phyloP scores from a whole-genome alignment of 495 filamentous ascomycete genomes.

The Aspergillus affinis region DNA sequence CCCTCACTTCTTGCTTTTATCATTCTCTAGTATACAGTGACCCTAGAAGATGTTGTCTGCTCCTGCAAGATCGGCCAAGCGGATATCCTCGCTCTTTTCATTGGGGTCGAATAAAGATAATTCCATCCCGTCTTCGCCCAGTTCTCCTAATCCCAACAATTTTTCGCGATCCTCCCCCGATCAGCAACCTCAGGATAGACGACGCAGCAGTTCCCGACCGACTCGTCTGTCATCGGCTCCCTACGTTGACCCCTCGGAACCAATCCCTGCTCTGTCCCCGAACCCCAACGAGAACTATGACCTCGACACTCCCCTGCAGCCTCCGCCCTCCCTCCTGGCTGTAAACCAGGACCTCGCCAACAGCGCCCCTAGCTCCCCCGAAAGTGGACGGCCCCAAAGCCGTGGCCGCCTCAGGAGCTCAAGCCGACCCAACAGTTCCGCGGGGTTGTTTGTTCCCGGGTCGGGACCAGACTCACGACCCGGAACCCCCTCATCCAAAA shows the following conservation, averaged over 20 bases:
- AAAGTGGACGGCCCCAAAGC: constrained; percentile 38
- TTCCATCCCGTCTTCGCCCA: constrained; percentile 28
- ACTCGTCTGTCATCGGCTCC: constrained; percentile 41
- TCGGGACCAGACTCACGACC: constrained; percentile 39
- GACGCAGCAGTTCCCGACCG: constrained; percentile 37
- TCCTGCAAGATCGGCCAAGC: constrained; percentile 51
- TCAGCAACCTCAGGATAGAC: constrained; percentile 24
- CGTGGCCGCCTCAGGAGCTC: constrained; percentile 38
- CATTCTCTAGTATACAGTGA: constrained; percentile 9
- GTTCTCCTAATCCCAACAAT: constrained; percentile 18
- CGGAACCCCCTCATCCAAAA: constrained; percentile 42
- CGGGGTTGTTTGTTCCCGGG: constrained; percentile 39
- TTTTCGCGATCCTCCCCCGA: constrained; percentile 26
- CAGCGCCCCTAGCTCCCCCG: constrained; percentile 33
- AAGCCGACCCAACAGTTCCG: constrained; percentile 37
- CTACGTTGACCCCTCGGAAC: constrained; percentile 30
- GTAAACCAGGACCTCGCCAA: constrained; percentile 45
- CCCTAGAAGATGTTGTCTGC: constrained; percentile 42
- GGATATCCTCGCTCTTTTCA: constrained; percentile 50
- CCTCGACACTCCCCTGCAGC: constrained; percentile 36
- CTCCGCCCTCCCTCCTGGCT: constrained; percentile 43
- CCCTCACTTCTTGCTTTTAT: constrained; percentile 4
- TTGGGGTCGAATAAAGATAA: constrained; percentile 39
- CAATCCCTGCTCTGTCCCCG: constrained; percentile 27
- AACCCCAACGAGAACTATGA: constrained; percentile 31